Base-by-base conservation (phyloP, 1,284 basidiomycete species). In the Marasmius tenuissimus region DNA sequence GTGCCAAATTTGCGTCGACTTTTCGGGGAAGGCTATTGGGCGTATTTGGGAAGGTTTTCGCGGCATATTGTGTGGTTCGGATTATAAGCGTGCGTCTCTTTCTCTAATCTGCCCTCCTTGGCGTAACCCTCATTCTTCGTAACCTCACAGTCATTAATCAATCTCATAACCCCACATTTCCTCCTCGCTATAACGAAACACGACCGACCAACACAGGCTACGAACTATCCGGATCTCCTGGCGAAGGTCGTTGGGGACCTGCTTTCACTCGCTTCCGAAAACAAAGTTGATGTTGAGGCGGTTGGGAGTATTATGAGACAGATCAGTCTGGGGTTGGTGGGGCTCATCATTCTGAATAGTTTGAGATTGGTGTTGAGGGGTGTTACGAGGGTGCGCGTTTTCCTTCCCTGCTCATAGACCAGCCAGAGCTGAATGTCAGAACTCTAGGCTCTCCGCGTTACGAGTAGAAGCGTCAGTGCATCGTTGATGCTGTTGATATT, bases 401-500 rank as follows among this genome's bases (percentile, higher is more conserved):
- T 55, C 61, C n/a, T n/a, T 35, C 9, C 6, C 34, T 4, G 7
- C 14, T 22, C 50, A 6, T 27, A 37, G 38, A 48, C 27, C 34
- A 42, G 34, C 34, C n/a, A 18, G 12, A 8, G 33, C 38, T n/a
- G 37, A 22, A 18, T 42, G 22, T 66, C 27, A 27, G 27, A 27
- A 27, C 27, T 27, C 4, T 27, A 89, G 87, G 80, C 80, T 0
- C 76, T 91, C 39, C 81, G 83, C 52, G 82, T 91, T 4, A 87
- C 88, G 16, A 89, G 86, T 66, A 79, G 85, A 33, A 89, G 82
- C 59, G 76, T 89, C 5, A 86, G 87, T 38, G 86, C 88, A 11
- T 88, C 88, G 1, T 73, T 92, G 52, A 87, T 92, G 81, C 70
- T 92, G 33, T 81, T 93, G 38, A 73, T 90, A 12, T 78, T 93